Percentiles rank a stretch among this genome's conserved stretches.
Conservation (phyloP, 768 basidiomycete species). For the Amanita pallidorosea region DNA sequence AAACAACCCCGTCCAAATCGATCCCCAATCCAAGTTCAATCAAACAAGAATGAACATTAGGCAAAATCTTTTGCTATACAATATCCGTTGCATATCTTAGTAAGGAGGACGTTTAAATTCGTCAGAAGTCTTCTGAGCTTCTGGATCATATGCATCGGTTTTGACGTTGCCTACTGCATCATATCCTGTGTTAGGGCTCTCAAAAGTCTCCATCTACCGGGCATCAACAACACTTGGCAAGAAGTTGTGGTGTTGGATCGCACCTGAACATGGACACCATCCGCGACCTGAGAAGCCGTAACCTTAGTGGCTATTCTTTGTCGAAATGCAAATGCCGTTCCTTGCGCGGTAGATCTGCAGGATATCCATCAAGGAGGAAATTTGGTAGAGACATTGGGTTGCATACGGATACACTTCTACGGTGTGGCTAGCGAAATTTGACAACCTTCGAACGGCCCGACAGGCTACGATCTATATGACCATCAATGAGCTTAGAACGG, state of each 20-base stretch:
- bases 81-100: slow-evolving; percentile 7
- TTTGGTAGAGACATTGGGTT: background rate
- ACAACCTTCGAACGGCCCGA: slow-evolving; percentile 52
- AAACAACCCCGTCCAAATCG: too few relatives aligned
- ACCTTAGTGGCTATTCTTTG: slow-evolving; percentile 25
- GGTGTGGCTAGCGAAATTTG: slow-evolving; percentile 40
- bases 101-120: slow-evolving; percentile 57
- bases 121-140: slow-evolving; percentile 44
- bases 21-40: too few relatives aligned
- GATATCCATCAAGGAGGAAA: background rate
- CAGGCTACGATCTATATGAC: slow-evolving; percentile 46
- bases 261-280: slow-evolving; percentile 56
- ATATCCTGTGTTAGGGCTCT: slow-evolving; percentile 38
- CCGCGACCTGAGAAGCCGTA: slow-evolving; percentile 22
- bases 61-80: too few relatives aligned
- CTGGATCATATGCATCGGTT: slow-evolving; percentile 40
- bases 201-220: slow-evolving; percentile 59
- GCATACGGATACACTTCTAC: slow-evolving; percentile 48
- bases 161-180: slow-evolving; percentile 45
- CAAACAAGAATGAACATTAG: too few relatives aligned
- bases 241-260: slow-evolving; percentile 2
- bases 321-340: slow-evolving; percentile 54
- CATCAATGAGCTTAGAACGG: background rate
- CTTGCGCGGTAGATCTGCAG: slow-evolving; percentile 19
- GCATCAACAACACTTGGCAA: slow-evolving; percentile 3